A percentile compares a stretch with the other conserved stretches of the same genome.
These are phyloP conservation scores for Chalciporus pseudorubinellus DNA, from an alignment of 768 basidiomycete species.

Conservation along the genomic window DNA sequence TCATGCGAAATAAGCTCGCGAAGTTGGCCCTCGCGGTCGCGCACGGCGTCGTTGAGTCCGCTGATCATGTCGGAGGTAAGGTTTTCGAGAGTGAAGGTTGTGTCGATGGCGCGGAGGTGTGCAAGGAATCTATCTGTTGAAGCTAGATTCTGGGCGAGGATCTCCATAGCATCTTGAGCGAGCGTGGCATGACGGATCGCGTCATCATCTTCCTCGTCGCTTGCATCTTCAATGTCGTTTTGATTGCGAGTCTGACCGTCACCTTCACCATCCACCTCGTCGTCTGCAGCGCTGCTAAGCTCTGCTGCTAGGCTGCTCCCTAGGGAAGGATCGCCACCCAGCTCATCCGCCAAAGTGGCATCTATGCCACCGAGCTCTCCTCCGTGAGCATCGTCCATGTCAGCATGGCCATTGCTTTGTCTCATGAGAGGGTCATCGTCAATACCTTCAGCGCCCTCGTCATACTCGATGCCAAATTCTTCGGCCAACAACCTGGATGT, in stretches of 20 bases:
- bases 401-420: constrained; percentile 26
- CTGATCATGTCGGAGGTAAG: constrained; percentile 77
- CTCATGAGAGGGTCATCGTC: constrained; percentile 37
- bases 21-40: constrained; percentile 78
- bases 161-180: constrained; percentile 62
- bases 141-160: constrained; percentile 70
- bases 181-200: constrained; percentile 20
- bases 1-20: constrained; percentile 77
- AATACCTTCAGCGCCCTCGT: constrained; percentile 82
- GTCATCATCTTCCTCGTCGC: constrained; percentile 31
- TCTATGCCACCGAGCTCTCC: constrained; percentile 22
- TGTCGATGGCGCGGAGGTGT: constrained; percentile 69
- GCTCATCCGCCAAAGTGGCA: constrained; percentile 45
- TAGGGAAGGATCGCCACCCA: constrained; percentile 22
- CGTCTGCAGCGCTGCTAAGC: constrained; percentile 20
- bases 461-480: constrained; percentile 88
- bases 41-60: constrained; percentile 68
- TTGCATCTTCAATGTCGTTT: constrained; percentile 8
- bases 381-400: constrained; percentile 33
- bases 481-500: constrained; percentile 73
- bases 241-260: constrained; percentile 13
- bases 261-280: constrained; percentile 13
- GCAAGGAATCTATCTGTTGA: constrained; percentile 75
- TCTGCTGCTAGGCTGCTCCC: constrained; percentile 24
- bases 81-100: constrained; percentile 51